Evolutionary conservation across 2,329 filamentous ascomycete species (phyloP).

Genomic region (Fusarium subglutinans): DNA sequence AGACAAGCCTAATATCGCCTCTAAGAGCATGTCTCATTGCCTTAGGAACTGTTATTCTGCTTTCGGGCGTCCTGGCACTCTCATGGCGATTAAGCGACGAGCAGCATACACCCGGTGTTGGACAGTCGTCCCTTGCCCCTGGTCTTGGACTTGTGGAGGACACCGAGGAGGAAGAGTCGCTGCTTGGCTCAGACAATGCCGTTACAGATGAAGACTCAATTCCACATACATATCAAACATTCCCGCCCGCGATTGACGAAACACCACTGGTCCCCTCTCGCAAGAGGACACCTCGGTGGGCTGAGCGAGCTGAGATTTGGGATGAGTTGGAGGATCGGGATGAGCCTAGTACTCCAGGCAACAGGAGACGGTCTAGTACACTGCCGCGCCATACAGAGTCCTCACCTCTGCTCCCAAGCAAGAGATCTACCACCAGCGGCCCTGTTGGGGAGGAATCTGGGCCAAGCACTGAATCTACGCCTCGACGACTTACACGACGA

Average conservation of each 20-base stretch:
- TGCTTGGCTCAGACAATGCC: conserved; percentile 59
- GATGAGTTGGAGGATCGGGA: conserved; percentile 83
- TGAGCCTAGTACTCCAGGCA: conserved; percentile 51
- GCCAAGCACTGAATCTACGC: conserved; percentile 44
- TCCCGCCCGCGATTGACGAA: conserved; percentile 52
- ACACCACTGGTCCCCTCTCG: conserved; percentile 53
- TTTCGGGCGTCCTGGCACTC: conserved; percentile 87
- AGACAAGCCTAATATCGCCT: conserved; percentile 80
- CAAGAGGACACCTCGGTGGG: conserved; percentile 63
- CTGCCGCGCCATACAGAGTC: conserved; percentile 55
- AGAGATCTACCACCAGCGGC: conserved; percentile 46
- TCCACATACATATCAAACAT: conserved; percentile 58
- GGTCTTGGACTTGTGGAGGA: conserved; percentile 84
- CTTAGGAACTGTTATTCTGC: conserved; percentile 84
- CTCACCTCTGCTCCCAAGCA: conserved; percentile 51
- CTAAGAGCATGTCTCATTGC: conserved; percentile 84
- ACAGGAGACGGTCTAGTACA: conserved; percentile 59
- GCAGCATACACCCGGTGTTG: conserved; percentile 67
- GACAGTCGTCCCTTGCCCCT: conserved; percentile 78
- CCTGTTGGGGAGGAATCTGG: conserved; percentile 41
- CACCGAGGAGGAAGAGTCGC: conserved; percentile 65
- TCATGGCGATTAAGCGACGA: conserved; percentile 93
- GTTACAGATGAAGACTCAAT: conserved; percentile 53
- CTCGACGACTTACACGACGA: conserved; percentile 51
- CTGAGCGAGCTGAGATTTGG: conserved; percentile 85